Evolutionary conservation across 176 grass and related monocot species (phyloP), one percentile per base, ranked within the genome.

Genomic region (Microstegium vimineum): DNA sequence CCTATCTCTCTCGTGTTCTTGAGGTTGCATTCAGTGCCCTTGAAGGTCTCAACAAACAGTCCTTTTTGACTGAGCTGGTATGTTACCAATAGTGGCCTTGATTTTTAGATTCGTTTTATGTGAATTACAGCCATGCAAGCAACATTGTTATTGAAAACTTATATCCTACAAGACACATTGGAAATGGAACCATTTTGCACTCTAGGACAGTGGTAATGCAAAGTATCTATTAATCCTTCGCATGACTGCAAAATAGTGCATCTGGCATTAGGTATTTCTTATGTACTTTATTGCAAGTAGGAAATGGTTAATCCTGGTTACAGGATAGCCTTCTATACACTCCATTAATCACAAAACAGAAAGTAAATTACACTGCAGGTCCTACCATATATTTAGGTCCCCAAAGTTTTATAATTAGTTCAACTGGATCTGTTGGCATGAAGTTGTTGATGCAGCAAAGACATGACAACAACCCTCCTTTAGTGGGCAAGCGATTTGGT

Each of bases 31-130:
- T 99, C 81, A 92, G 77, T 90, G 82, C 96, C 80, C 83, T 99
- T 14, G 96, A 99, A 87, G 96, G 96, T 80, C 91, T 99, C 77
- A 99, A 99, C 69, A 99, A 99, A 82, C 96, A 99, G 45, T 99
- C 96, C 81, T 99, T 99, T 93, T 91, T 99, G 82, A 99, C 91
- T 62, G 96, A 99, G 71, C 79, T 99, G 85, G 96, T 99, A 93
- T 59, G 86, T 61, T 77, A 81, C 15, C 62, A n/a, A 70, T 83
- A 70, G 47, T 57, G 23, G n/a, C 75, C 26, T 76, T 76, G 7
- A 74, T 45, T 75, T 74, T 37, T 32, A 25, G 31, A 59, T 78
- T 10, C 74, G 32, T 60, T 45, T 10, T 6, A 7, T 8, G 62
- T 69, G 38, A 77, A 61, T 56, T 75, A 46, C 20, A n/a, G 35